Conservation (phyloP, 345 rosid genomes). For the Dimocarpus longan region DNA sequence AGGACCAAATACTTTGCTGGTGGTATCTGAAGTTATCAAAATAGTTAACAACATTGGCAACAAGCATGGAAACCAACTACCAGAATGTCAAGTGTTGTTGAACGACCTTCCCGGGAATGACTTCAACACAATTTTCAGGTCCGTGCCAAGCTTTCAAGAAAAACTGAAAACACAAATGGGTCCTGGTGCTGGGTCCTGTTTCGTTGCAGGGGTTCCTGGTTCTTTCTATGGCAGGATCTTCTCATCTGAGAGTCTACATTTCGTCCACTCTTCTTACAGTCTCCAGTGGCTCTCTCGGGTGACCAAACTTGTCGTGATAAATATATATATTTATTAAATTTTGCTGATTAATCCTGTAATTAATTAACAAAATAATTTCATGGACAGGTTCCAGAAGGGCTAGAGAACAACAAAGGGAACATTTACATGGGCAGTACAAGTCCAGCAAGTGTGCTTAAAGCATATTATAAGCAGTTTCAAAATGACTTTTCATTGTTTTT, state of each 20-base stretch:
- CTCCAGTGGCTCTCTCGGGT: constrained; percentile 62
- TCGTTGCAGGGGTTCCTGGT: constrained; percentile 41
- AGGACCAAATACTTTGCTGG: constrained; percentile 67
- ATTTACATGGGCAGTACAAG: constrained; percentile 53
- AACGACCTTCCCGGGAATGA: constrained; percentile 61
- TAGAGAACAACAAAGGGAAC: constrained; percentile 51
- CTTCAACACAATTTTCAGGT: constrained; percentile 51
- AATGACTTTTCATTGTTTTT: constrained; percentile 46
- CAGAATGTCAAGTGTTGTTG: constrained; percentile 48
- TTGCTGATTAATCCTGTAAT: too few species aligned
- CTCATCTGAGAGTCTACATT: constrained; percentile 32
- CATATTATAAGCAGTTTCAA: constrained; percentile 54
- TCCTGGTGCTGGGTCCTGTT: constrained; percentile 12
- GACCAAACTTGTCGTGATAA: background rate
- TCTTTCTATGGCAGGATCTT: constrained; percentile 60
- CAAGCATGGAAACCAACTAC: constrained; percentile 23
- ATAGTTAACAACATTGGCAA: constrained; percentile 24
- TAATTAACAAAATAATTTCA: background rate
- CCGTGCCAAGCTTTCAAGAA: constrained; percentile 29
- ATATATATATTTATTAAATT: too few species aligned
- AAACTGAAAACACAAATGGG: constrained; percentile 25
- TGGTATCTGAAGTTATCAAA: constrained; percentile 36
- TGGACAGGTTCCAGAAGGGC: constrained; percentile 49
- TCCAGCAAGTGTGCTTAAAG: constrained; percentile 37
- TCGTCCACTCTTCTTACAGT: constrained; percentile 50